A percentile compares a stretch with the other conserved stretches of the same genome.
phyloP scores from a whole-genome alignment of 768 basidiomycete genomes.

The Auriculariales sp. region DNA sequence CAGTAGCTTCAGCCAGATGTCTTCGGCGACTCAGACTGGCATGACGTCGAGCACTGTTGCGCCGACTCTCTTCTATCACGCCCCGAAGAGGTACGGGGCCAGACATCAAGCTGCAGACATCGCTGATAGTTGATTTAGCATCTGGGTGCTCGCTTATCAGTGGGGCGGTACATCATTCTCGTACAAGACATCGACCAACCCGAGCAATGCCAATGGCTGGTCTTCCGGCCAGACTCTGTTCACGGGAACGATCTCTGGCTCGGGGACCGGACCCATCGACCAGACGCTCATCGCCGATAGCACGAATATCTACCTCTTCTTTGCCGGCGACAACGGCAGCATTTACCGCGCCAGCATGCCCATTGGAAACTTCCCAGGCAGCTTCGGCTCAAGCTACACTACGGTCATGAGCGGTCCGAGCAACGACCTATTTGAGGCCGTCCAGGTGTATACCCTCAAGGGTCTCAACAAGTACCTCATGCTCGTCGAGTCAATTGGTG shows the following conservation, averaged over 20 bases:
- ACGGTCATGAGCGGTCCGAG: neutral
- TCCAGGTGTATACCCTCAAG: neutral
- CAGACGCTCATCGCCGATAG: neutral
- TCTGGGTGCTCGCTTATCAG: neutral
- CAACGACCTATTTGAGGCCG: neutral
- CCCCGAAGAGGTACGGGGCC: too few species aligned
- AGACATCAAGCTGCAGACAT: too few species aligned
- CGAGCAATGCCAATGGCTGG: neutral
- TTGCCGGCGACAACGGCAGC: conserved; percentile 12
- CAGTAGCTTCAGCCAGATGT: neutral
- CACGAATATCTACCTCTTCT: conserved; percentile 12
- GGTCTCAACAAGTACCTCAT: neutral
- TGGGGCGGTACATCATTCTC: neutral
- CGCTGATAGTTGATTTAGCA: too few species aligned
- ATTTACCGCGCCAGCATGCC: conserved; percentile 9
- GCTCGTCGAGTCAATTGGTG: neutral
- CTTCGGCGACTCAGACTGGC: neutral
- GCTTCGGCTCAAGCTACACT: neutral
- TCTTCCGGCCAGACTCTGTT: neutral
- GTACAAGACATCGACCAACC: neutral
- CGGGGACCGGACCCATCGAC: neutral
- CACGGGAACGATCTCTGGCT: neutral
- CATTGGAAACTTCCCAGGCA: conserved; percentile 8
- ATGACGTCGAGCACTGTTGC: neutral
- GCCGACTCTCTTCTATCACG: neutral